Evolutionary conservation across 805 yeast species (phyloP).

Genomic region (Ogataea minuta): DNA sequence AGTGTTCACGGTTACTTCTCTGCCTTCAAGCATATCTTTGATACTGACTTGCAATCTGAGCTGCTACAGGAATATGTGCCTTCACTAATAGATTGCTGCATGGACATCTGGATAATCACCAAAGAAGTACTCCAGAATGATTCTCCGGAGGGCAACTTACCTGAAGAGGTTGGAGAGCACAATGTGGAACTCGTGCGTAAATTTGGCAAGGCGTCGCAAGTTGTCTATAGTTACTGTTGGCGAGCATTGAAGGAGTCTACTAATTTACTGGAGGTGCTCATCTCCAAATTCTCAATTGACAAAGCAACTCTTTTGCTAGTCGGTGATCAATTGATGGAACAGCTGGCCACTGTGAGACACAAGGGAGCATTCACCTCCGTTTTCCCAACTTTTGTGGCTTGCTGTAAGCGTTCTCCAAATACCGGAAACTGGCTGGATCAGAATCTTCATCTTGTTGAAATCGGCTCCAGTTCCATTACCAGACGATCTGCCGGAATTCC

Average conservation of each 20-base stretch:
- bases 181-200: constrained; percentile 32
- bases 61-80: constrained; percentile 4
- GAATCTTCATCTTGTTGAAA: constrained; percentile 44
- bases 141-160: constrained; percentile 67
- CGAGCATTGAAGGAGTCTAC: constrained; percentile 79
- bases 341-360: constrained; percentile 74
- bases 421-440: constrained; percentile 51
- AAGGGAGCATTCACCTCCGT: constrained; percentile 91
- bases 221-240: constrained; percentile 71
- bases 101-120: constrained; percentile 42
- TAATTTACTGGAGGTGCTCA: constrained; percentile 45
- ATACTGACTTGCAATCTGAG: constrained; percentile 14
- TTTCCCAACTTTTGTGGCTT: constrained; percentile 71
- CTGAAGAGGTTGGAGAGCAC: constrained; percentile 41
- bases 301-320: constrained; percentile 31
- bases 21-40: constrained; percentile 44
- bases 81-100: constrained; percentile 11
- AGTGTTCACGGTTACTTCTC: constrained; percentile 72
- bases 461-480: constrained; percentile 67
- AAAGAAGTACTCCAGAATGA: constrained; percentile 58
- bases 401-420: constrained; percentile 46
- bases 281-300: constrained; percentile 35
- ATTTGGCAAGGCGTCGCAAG: constrained; percentile 41
- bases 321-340: constrained; percentile 60
- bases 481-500: constrained; percentile 95